These are phyloP conservation scores for Anisodus tanguticus DNA, from an alignment of 257 asterid species.

Conservation along the genomic window DNA sequence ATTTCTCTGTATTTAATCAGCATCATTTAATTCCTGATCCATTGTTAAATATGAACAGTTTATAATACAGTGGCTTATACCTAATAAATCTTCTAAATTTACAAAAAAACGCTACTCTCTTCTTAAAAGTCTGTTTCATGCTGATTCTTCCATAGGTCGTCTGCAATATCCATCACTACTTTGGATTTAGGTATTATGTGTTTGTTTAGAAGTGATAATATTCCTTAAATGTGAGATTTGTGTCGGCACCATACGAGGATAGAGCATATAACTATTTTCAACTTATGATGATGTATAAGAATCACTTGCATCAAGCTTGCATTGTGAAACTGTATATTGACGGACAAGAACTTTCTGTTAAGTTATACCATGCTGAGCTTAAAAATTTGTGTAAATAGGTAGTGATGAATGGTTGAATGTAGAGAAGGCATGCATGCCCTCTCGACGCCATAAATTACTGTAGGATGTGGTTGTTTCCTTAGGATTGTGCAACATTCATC, in stretches of 20 bases:
- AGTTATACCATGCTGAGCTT: neutral
- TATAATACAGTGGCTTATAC: neutral
- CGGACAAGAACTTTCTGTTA: neutral
- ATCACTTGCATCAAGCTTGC: neutral
- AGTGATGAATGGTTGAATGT: conserved; percentile 12
- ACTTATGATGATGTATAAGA: neutral
- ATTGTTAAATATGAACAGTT: neutral
- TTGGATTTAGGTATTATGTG: neutral
- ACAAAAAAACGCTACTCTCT: neutral
- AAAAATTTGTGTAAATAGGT: neutral
- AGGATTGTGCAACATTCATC: neutral
- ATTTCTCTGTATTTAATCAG: neutral
- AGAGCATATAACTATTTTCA: neutral
- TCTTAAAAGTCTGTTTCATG: neutral
- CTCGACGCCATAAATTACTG: neutral
- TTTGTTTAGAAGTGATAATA: neutral
- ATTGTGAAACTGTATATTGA: conserved; percentile 2
- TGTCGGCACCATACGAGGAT: neutral
- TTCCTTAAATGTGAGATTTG: neutral
- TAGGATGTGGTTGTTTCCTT: conserved; percentile 17
- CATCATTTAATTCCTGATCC: neutral
- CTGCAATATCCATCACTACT: conserved; percentile 17
- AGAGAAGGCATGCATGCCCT: neutral
- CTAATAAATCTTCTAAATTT: conserved; percentile 8
- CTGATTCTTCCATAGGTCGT: neutral